Percentiles rank a stretch among this genome's conserved stretches.
Evolutionary conservation across 352 stramenopile genomes (phyloP).

Genomic region (Globisporangium solare): DNA sequence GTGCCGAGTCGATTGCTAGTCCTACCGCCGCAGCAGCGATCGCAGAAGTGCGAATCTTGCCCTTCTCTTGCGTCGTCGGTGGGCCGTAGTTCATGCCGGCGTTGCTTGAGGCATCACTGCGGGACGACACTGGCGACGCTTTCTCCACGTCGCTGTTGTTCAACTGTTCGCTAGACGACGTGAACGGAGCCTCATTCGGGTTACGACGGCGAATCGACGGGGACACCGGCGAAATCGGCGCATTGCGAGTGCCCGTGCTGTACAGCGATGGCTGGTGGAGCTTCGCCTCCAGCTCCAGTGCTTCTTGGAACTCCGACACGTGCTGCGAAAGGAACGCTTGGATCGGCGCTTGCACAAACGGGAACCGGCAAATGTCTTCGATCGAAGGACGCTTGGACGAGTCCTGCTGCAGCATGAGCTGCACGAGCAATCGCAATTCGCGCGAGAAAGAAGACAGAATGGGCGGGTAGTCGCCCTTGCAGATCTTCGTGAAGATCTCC

Average conservation of each 20-base stretch:
- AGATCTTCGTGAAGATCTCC: slow-evolving; percentile 88
- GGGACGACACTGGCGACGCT: slow-evolving; percentile 35
- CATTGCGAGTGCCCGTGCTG: slow-evolving; percentile 27
- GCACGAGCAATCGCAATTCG: slow-evolving; percentile 76
- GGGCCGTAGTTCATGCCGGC: slow-evolving; percentile 32
- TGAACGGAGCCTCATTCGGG: slow-evolving; percentile 28
- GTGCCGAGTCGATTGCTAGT: slow-evolving; percentile 36
- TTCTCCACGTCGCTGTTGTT: slow-evolving; percentile 33
- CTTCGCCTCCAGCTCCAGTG: slow-evolving; percentile 82
- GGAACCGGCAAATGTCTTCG: slow-evolving; percentile 87
- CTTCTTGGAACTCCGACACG: slow-evolving; percentile 82
- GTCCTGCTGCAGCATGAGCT: slow-evolving; percentile 87
- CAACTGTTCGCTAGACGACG: not conserved
- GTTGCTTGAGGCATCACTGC: slow-evolving; percentile 42
- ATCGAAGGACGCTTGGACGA: slow-evolving; percentile 82
- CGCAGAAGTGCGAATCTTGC: slow-evolving; percentile 48
- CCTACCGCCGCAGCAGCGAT: slow-evolving; percentile 51
- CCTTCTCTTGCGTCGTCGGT: slow-evolving; percentile 10
- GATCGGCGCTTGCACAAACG: slow-evolving; percentile 80
- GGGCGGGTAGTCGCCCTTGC: slow-evolving; percentile 79
- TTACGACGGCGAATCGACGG: slow-evolving; percentile 39
- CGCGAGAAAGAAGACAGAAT: slow-evolving; percentile 75
- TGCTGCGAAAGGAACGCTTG: slow-evolving; percentile 83
- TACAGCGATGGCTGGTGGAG: slow-evolving; percentile 79
- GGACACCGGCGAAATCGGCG: slow-evolving; percentile 32